A percentile compares a stretch with the other conserved stretches of the same genome.
These are phyloP conservation scores for Odontarrhena argentea DNA, from an alignment of 345 rosid species.

Conservation along the genomic window DNA sequence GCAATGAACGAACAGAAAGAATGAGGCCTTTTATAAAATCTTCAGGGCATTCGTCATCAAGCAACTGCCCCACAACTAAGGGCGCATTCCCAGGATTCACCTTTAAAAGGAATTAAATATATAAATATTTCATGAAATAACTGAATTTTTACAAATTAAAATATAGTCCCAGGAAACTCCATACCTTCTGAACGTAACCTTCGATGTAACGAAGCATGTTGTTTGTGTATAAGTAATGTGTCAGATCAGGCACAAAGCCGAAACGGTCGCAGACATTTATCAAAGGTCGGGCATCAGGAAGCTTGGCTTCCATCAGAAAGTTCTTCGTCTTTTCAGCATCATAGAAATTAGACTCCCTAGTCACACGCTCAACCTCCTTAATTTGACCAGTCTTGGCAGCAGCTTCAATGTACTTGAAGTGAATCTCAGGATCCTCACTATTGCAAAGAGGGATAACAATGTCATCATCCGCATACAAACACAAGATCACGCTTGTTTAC, in stretches of 20 bases:
- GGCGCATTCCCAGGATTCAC: conserved; percentile 99
- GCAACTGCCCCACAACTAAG: conserved; percentile 83
- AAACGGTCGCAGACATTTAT: conserved; percentile 99
- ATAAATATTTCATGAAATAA: neutral
- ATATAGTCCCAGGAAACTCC: neutral
- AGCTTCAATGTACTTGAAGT: conserved; percentile 97
- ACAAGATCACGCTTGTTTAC: conserved; percentile 16
- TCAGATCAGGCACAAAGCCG: conserved; percentile 95
- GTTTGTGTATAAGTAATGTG: conserved; percentile 91
- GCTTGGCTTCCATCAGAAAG: conserved; percentile 98
- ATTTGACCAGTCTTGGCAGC: conserved; percentile 95
- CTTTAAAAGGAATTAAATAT: conserved; percentile 44
- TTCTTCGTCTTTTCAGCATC: conserved; percentile 97
- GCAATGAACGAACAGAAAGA: conserved; percentile 81
- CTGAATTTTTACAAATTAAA: neutral
- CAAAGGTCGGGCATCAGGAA: conserved; percentile 98
- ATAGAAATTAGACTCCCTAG: conserved; percentile 94
- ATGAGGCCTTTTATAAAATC: conserved; percentile 98
- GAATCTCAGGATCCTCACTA: conserved; percentile 99
- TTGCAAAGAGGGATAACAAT: conserved; percentile 28
- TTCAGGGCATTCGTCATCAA: conserved; percentile 99
- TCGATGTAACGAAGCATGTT: conserved; percentile 98
- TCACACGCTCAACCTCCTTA: conserved; percentile 99
- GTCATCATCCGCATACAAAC: conserved; percentile 21
- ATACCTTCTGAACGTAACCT: conserved; percentile 99